phyloP scores from a whole-genome alignment of 2,329 filamentous ascomycete genomes.

The Trichoderma afroharzianum region DNA sequence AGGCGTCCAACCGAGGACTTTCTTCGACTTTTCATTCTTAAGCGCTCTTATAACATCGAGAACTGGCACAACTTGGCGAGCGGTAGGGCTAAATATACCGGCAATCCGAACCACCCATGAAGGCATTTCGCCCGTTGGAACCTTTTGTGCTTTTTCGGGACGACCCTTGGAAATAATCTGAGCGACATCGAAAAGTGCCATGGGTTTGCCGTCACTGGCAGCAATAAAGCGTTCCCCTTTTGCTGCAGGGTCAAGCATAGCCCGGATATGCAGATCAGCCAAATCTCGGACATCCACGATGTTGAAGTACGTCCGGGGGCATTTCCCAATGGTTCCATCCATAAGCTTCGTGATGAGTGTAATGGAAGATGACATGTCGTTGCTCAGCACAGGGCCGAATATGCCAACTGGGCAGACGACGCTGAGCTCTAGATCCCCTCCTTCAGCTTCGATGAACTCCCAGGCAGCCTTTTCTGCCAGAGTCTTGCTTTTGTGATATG shows the following conservation, averaged over 20 bases:
- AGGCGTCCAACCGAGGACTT: background rate
- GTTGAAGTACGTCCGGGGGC: constrained; percentile 25
- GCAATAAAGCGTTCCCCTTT: constrained; percentile 28
- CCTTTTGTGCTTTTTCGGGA: background rate
- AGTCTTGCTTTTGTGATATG: constrained; percentile 24
- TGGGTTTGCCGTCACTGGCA: constrained; percentile 8
- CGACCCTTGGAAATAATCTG: background rate
- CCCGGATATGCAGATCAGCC: constrained; percentile 25
- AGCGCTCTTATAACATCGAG: background rate
- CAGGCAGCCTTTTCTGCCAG: constrained; percentile 29
- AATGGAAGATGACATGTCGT: constrained; percentile 5
- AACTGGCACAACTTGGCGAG: background rate
- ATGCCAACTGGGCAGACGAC: constrained; percentile 28
- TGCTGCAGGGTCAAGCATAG: constrained; percentile 18
- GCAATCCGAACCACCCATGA: constrained; percentile 1
- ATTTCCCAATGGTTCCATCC: background rate
- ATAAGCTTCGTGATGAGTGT: background rate
- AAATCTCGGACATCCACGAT: constrained; percentile 30
- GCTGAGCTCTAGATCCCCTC: constrained; percentile 25
- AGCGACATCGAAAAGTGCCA: background rate
- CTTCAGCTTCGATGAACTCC: constrained; percentile 27
- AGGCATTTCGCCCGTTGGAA: background rate
- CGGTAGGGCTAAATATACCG: background rate
- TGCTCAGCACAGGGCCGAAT: constrained; percentile 30
- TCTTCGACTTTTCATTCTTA: background rate